A percentile compares a stretch with the other conserved stretches of the same genome.
phyloP scores from a whole-genome alignment of 2,329 filamentous ascomycete species.

The Chaetomium sp. region DNA sequence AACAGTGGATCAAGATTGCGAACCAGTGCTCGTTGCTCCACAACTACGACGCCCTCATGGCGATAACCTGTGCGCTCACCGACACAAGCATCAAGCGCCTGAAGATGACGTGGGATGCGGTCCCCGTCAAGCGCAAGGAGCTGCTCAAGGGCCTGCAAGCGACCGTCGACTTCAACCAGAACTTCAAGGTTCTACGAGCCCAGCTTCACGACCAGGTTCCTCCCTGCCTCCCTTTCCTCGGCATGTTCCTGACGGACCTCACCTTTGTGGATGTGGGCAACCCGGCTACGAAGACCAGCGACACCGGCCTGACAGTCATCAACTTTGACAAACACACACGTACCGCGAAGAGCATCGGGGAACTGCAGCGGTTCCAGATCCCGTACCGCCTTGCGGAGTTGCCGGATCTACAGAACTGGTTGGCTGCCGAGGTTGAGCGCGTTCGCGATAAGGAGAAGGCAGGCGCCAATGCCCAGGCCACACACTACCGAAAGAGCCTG shows the following conservation, averaged over 20 bases:
- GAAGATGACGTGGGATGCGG: conserved; percentile 86
- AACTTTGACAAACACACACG: conserved; percentile 98
- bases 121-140: conserved; percentile 81
- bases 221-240: conserved; percentile 91
- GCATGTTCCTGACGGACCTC: conserved; percentile 93
- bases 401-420: conserved; percentile 90
- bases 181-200: conserved; percentile 83
- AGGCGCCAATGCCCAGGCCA: conserved; percentile 58
- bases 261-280: conserved; percentile 97
- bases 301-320: conserved; percentile 77
- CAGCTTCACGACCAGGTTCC: conserved; percentile 84
- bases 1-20: conserved; percentile 97
- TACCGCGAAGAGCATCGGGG: conserved; percentile 92
- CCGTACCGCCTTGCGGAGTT: conserved; percentile 83
- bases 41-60: conserved; percentile 97
- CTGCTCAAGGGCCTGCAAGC: conserved; percentile 75
- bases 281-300: conserved; percentile 70
- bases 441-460: conserved; percentile 63
- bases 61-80: conserved; percentile 92
- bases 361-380: conserved; percentile 94
- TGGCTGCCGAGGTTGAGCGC: conserved; percentile 76
- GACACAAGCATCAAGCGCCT: conserved; percentile 87
- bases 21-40: conserved; percentile 83
- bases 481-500: conserved; percentile 78
- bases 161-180: conserved; percentile 87